phyloP scores from a whole-genome alignment of 345 rosid genomes.

The Lepidium sativum region DNA sequence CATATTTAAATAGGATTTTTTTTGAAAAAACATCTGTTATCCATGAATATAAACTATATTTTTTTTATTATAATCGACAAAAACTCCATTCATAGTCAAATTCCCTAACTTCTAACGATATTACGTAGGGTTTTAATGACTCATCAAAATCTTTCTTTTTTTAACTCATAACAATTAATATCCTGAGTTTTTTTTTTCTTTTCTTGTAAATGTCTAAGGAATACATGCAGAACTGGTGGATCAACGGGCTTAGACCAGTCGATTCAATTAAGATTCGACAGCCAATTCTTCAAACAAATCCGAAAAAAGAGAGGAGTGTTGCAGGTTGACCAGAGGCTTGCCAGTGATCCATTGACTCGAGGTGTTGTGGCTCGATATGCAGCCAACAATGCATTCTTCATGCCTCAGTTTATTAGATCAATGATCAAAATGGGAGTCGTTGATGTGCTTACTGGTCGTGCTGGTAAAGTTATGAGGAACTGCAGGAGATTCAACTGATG shows the following conservation, averaged over 20 bases:
- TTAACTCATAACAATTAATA: neutral
- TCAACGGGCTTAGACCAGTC: conserved; percentile 24
- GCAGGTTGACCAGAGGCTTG: conserved; percentile 26
- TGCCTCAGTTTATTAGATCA: conserved; percentile 41
- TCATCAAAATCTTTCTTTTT: neutral
- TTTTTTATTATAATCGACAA: too few relatives aligned
- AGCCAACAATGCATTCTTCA: conserved; percentile 18
- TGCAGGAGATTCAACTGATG: conserved; percentile 43
- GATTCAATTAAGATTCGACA: conserved; percentile 26
- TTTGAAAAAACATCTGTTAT: too few relatives aligned
- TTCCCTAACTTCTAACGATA: too few relatives aligned
- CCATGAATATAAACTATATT: too few relatives aligned
- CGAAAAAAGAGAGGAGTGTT: conserved; percentile 25
- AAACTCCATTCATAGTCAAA: too few relatives aligned
- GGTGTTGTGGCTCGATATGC: conserved; percentile 27
- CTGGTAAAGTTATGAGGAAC: conserved; percentile 58
- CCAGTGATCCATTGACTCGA: conserved; percentile 8
- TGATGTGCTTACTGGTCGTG: conserved; percentile 45
- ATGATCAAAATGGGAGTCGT: conserved; percentile 73
- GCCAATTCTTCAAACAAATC: conserved; percentile 22
- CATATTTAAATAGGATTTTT: too few relatives aligned
- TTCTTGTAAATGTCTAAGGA: conserved; percentile 4
- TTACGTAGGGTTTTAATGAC: too few relatives aligned
- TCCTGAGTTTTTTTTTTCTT: neutral
- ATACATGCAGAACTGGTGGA: conserved; percentile 18